Percentiles rank a stretch among this genome's conserved stretches.
Conservation (phyloP, 1,284 basidiomycete genomes). For the Athelia psychrophila region DNA sequence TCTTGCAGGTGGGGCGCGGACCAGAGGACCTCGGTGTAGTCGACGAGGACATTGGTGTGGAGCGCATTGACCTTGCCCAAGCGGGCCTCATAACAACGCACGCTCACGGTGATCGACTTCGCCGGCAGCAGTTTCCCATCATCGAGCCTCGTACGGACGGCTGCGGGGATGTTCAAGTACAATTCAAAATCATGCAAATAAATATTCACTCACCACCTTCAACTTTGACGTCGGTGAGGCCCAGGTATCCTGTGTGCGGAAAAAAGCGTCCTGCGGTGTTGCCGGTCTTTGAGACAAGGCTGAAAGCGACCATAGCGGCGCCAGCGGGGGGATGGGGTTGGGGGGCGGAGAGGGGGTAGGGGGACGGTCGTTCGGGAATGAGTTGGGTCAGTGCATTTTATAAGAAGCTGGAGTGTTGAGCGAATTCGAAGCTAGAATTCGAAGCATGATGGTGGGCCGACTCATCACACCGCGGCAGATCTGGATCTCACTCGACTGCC, state of each 20-base stretch:
- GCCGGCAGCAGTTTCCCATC: slow-evolving; percentile 65
- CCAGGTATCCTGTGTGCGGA: slow-evolving; percentile 74
- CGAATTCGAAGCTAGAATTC: slow-evolving; percentile 20
- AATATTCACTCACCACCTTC: slow-evolving; percentile 58
- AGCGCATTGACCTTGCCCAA: slow-evolving; percentile 53
- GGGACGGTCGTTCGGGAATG: too few species aligned
- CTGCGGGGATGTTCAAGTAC: slow-evolving; percentile 26
- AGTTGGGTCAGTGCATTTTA: too few species aligned
- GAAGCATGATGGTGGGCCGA: slow-evolving; percentile 12
- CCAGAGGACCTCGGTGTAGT: slow-evolving; percentile 66
- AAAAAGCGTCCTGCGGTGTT: slow-evolving; percentile 70
- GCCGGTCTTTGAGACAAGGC: slow-evolving; percentile 37
- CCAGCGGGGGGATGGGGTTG: slow-evolving; percentile 3
- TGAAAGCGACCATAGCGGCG: slow-evolving; percentile 22
- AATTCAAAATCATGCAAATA: slow-evolving; percentile 5
- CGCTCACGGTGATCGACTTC: slow-evolving; percentile 59
- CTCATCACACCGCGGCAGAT: not conserved
- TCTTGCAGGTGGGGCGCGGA: slow-evolving; percentile 53
- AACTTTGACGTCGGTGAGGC: slow-evolving; percentile 73
- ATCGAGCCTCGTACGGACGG: slow-evolving; percentile 69
- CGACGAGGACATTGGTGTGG: slow-evolving; percentile 63
- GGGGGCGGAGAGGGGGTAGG: not conserved
- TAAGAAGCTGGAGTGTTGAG: slow-evolving; percentile 11
- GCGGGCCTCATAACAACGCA: slow-evolving; percentile 78
- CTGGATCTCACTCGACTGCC: not conserved